Evolutionary conservation across 2,329 filamentous ascomycete species (phyloP).

Genomic region (Monosporascus ibericus): DNA sequence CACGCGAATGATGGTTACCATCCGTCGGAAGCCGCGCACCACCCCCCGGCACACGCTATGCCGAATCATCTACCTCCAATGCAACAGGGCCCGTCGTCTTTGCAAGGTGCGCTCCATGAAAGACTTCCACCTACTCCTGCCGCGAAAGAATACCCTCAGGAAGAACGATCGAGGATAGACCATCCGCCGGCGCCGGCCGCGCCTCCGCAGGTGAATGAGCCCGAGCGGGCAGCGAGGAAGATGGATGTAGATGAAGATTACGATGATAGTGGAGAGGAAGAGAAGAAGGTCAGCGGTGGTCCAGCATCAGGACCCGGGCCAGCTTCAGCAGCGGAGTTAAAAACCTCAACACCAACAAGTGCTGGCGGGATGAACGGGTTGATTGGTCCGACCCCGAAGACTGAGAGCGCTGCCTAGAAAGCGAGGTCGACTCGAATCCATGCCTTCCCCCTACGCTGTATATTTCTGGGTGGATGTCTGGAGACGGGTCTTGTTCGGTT

Average conservation of each 20-base stretch:
- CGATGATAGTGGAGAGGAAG: conserved; percentile 87
- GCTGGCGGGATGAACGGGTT: conserved; percentile 41
- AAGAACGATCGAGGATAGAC: conserved; percentile 52
- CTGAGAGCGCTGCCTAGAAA: conserved; percentile 31
- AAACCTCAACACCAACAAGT: conserved; percentile 44
- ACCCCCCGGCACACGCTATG: conserved; percentile 60
- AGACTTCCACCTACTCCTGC: conserved; percentile 37
- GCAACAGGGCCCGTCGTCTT: conserved; percentile 52
- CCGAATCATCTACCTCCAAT: conserved; percentile 56
- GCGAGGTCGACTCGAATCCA: background rate
- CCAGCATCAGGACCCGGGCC: conserved; percentile 37
- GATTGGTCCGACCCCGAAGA: conserved; percentile 39
- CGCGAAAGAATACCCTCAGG: conserved; percentile 47
- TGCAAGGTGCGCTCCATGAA: conserved; percentile 48
- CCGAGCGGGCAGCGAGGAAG: conserved; percentile 76
- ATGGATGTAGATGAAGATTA: conserved; percentile 98
- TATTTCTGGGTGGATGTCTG: background rate
- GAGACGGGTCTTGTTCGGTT: background rate
- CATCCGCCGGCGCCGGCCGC: conserved; percentile 33
- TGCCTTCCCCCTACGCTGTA: background rate
- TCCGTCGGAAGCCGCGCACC: conserved; percentile 87
- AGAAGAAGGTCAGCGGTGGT: conserved; percentile 52
- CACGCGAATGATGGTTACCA: conserved; percentile 76
- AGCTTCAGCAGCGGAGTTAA: conserved; percentile 41
- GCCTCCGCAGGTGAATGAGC: conserved; percentile 59